These are phyloP conservation scores for Lactifluus subvellereus DNA, from an alignment of 768 basidiomycete species.

Conservation along the genomic window DNA sequence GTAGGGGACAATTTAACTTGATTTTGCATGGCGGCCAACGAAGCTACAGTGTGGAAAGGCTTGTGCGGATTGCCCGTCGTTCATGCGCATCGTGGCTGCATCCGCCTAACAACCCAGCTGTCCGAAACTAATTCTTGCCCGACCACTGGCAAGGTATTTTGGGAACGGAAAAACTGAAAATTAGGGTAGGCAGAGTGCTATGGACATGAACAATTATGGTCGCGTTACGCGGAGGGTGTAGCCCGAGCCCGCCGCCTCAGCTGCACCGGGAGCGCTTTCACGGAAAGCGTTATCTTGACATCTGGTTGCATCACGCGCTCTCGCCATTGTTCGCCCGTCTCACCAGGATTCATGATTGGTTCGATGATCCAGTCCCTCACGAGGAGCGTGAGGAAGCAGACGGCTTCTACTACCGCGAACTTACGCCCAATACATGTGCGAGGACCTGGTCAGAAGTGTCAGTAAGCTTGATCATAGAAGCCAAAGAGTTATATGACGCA, in stretches of 20 bases:
- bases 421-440: conserved; percentile 49
- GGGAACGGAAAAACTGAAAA: too few relatives aligned
- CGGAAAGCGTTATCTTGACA: conserved; percentile 3
- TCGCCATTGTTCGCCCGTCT: conserved; percentile 30
- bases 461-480: not conserved
- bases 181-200: too few relatives aligned
- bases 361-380: conserved; percentile 50
- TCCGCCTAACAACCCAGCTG: too few relatives aligned
- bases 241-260: conserved; percentile 8
- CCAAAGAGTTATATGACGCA: conserved; percentile 5
- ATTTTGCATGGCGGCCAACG: too few relatives aligned
- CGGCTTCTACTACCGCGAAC: conserved; percentile 48
- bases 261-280: conserved; percentile 2
- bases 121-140: too few relatives aligned
- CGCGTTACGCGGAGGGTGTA: not conserved
- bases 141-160: too few relatives aligned
- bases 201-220: not conserved
- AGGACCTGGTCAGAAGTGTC: conserved; percentile 33
- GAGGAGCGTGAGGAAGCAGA: conserved; percentile 47
- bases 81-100: too few relatives aligned
- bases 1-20: too few relatives aligned
- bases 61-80: too few relatives aligned
- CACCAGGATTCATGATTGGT: conserved; percentile 37
- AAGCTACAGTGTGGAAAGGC: too few relatives aligned
- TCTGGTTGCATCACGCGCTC: conserved; percentile 14